Percentiles rank a stretch among this genome's conserved stretches.
These are phyloP conservation scores for Mollisiaceae sp. DNA, from an alignment of 2,329 filamentous ascomycete genomes.

Conservation along the genomic window DNA sequence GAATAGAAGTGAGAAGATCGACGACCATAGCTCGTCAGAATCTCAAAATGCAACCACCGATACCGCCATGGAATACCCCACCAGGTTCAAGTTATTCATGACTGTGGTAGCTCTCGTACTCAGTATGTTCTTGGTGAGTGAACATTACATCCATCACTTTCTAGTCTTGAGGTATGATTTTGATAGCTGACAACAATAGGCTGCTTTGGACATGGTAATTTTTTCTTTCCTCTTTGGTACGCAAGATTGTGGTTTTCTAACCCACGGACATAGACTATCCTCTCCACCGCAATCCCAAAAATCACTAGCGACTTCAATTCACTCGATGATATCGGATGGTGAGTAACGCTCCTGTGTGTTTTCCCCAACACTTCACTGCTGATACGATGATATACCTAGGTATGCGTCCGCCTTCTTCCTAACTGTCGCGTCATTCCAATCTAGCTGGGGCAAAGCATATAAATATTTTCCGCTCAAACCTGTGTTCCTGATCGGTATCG, in stretches of 20 bases:
- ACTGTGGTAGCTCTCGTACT: not conserved
- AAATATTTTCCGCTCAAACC: conserved; percentile 36
- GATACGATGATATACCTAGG: conserved; percentile 53
- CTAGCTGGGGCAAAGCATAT: conserved; percentile 27
- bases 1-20: too few relatives aligned
- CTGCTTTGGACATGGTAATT: too few relatives aligned
- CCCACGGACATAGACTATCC: conserved; percentile 39
- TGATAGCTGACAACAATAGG: too few relatives aligned
- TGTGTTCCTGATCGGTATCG: conserved; percentile 33
- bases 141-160: too few relatives aligned
- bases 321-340: conserved; percentile 33
- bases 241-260: too few relatives aligned
- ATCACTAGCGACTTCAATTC: conserved; percentile 56
- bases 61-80: not conserved
- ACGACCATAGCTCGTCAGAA: too few relatives aligned
- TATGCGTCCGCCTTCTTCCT: conserved; percentile 45
- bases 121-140: not conserved
- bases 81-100: not conserved
- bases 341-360: too few relatives aligned
- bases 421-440: conserved; percentile 43
- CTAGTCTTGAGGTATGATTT: too few relatives aligned
- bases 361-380: too few relatives aligned
- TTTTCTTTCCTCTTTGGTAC: too few relatives aligned
- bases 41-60: too few relatives aligned
- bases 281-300: conserved; percentile 59